Evolutionary conservation across 495 filamentous ascomycete species (phyloP).

Genomic region (Aspergillus heteromorphus): DNA sequence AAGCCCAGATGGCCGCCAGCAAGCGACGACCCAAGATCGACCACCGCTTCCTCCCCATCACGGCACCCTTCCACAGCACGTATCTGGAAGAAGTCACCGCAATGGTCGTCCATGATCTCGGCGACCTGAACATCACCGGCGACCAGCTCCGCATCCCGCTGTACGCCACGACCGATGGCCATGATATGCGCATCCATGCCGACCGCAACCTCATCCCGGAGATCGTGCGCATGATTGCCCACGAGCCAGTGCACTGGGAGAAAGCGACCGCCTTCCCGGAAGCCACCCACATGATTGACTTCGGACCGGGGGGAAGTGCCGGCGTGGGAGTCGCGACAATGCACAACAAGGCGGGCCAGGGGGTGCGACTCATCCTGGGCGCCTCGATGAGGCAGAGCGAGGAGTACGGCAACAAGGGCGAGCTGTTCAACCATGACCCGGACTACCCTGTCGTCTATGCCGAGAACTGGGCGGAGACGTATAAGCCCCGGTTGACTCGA

Average conservation of each 20-base stretch:
- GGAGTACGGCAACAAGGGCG: neutral
- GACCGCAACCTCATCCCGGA: neutral
- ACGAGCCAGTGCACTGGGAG: conserved; percentile 3
- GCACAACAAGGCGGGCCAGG: neutral
- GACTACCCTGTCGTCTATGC: neutral
- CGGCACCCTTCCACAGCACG: neutral
- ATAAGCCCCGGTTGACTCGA: neutral
- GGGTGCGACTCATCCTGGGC: neutral
- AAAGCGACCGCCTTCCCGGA: neutral
- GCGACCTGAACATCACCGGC: neutral
- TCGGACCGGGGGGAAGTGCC: neutral
- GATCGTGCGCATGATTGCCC: neutral
- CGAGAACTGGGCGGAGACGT: neutral
- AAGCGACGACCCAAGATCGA: neutral
- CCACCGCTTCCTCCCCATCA: conserved; percentile 1
- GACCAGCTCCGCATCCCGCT: neutral
- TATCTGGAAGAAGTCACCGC: neutral
- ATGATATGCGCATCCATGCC: neutral
- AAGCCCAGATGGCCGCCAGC: neutral
- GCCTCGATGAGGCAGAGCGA: neutral
- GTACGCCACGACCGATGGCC: neutral
- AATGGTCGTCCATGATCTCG: neutral
- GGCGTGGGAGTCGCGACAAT: neutral
- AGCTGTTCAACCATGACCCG: neutral
- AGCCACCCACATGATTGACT: neutral